A percentile compares a stretch with the other conserved stretches of the same genome.
phyloP scores from a whole-genome alignment of 1,284 basidiomycete genomes.

The Leccinum griseonigrum region DNA sequence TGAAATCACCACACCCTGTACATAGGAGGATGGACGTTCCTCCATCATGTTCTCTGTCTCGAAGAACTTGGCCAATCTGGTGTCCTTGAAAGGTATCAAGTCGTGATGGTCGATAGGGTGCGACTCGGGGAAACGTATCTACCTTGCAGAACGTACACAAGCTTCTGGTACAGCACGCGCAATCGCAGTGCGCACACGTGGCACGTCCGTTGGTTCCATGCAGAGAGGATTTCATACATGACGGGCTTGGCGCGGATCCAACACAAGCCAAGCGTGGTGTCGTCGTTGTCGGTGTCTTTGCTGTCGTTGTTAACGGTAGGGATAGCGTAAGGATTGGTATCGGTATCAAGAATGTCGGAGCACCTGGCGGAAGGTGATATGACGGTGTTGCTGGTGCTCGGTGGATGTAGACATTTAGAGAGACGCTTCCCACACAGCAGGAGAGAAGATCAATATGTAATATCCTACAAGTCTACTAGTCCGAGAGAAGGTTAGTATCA shows the following conservation, averaged over 20 bases:
- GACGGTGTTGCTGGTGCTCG: background rate
- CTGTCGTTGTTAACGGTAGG: constrained; percentile 2
- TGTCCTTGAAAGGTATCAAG: constrained; percentile 65
- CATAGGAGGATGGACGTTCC: constrained; percentile 89
- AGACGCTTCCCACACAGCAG: background rate
- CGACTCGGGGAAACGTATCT: constrained; percentile 13
- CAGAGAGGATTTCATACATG: constrained; percentile 85
- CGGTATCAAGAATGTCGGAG: background rate
- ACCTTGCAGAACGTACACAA: constrained; percentile 98
- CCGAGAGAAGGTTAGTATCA: too few relatives aligned
- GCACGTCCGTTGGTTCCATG: constrained; percentile 92
- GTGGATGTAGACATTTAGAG: constrained; percentile 7
- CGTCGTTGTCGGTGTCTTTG: constrained; percentile 14
- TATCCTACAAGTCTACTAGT: too few relatives aligned
- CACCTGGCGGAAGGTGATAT: background rate
- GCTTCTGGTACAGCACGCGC: constrained; percentile 90
- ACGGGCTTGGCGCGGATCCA: constrained; percentile 97
- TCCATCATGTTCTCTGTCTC: constrained; percentile 96
- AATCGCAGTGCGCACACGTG: constrained; percentile 93
- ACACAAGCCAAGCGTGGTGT: constrained; percentile 58
- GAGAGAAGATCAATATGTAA: background rate
- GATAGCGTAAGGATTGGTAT: background rate
- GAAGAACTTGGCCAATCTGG: constrained; percentile 80
- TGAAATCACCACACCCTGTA: constrained; percentile 89
- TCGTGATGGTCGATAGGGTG: constrained; percentile 53